Evolutionary conservation across 345 rosid genomes (phyloP).

Genomic region (Corymbia maculata): DNA sequence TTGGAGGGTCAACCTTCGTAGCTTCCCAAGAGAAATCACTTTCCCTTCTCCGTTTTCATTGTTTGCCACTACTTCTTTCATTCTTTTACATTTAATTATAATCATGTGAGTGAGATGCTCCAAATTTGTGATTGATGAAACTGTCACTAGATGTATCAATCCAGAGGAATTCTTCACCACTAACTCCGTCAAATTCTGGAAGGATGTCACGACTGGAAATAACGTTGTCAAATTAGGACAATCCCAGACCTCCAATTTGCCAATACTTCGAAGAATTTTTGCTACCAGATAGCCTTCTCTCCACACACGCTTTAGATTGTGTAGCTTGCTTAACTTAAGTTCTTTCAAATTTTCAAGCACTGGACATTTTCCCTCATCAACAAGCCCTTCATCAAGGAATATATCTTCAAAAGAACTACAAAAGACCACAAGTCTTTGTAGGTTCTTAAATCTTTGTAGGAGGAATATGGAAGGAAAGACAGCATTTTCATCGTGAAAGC

Average conservation of each 20-base stretch:
- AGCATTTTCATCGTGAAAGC: background rate
- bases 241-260: background rate
- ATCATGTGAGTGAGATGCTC: fast-evolving
- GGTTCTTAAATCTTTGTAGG: background rate
- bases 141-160: background rate
- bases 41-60: background rate
- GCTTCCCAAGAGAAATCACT: background rate
- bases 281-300: background rate
- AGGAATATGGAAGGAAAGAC: background rate
- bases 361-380: fast-evolving
- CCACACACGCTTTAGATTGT: background rate
- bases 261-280: background rate
- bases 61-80: background rate
- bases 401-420: background rate
- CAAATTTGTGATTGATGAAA: fast-evolving
- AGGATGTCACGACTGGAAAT: background rate
- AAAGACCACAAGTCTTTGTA: background rate
- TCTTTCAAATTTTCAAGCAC: background rate
- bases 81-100: background rate
- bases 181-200: fast-evolving
- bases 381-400: background rate
- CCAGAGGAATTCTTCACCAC: background rate
- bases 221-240: background rate
- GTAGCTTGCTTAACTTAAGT: background rate
- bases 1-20: fast-evolving